phyloP scores from a whole-genome alignment of 371 early-diverging fungal genomes.

The Mortierella sp. region DNA sequence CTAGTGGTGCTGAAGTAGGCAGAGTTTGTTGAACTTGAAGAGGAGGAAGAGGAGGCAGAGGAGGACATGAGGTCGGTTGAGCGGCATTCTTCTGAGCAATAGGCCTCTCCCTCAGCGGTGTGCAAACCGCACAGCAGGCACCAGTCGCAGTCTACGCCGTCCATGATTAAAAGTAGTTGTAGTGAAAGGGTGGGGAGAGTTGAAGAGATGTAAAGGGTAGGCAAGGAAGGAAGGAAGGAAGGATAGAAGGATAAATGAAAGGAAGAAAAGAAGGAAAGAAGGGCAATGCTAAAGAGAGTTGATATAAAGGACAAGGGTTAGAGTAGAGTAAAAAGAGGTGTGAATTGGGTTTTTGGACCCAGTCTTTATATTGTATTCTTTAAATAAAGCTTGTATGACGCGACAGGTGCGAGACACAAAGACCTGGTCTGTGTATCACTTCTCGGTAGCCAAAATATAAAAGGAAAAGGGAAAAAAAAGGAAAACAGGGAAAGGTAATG shows the following conservation, averaged over 20 bases:
- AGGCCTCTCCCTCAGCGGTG: conserved; percentile 47
- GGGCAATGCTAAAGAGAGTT: too few relatives aligned
- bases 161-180: conserved; percentile 23
- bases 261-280: conserved; percentile 9
- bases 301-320: conserved; percentile 1
- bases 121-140: conserved; percentile 52
- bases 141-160: conserved; percentile 58
- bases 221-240: neutral
- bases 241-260: neutral
- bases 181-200: conserved; percentile 3
- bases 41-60: conserved; percentile 47
- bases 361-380: neutral
- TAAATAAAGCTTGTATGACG: neutral
- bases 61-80: conserved; percentile 54
- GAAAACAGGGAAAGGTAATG: too few relatives aligned
- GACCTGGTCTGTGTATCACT: conserved; percentile 1
- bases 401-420: neutral
- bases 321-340: neutral
- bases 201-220: neutral
- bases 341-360: too few relatives aligned
- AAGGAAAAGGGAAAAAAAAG: too few relatives aligned
- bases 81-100: conserved; percentile 55
- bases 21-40: conserved; percentile 27
- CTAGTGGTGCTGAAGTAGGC: conserved; percentile 31
- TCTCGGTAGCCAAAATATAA: neutral